Percentiles rank a stretch among this genome's conserved stretches.
phyloP scores from a whole-genome alignment of 345 rosid species.

The Gossypium thurberi region DNA sequence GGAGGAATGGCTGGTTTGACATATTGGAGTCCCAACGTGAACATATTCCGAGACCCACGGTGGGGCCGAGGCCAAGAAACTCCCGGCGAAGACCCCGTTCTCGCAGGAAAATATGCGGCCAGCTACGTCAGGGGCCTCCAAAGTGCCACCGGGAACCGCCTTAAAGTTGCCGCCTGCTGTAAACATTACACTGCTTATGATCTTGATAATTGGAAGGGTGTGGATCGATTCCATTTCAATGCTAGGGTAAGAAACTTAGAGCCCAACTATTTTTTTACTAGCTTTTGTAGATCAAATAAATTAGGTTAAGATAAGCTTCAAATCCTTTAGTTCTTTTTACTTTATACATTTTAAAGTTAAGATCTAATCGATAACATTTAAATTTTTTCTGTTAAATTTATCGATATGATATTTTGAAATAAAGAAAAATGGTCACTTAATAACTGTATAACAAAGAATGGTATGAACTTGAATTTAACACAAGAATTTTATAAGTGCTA shows the following conservation, averaged over 20 bases:
- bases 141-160: conserved; percentile 41
- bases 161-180: conserved; percentile 96
- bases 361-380: too few relatives aligned
- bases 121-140: conserved; percentile 80
- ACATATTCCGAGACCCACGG: conserved; percentile 75
- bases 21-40: conserved; percentile 79
- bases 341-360: too few relatives aligned
- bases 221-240: conserved; percentile 81
- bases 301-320: too few relatives aligned
- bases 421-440: too few relatives aligned
- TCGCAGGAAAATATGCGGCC: conserved; percentile 67
- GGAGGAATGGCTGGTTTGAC: conserved; percentile 71
- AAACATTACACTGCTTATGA: conserved; percentile 97
- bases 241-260: conserved; percentile 47
- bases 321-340: too few relatives aligned
- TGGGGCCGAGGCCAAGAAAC: conserved; percentile 95
- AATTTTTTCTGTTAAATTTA: too few relatives aligned
- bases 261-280: too few relatives aligned
- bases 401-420: too few relatives aligned
- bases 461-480: too few relatives aligned
- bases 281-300: too few relatives aligned
- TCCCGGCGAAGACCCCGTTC: conserved; percentile 84
- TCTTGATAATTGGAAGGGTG: conserved; percentile 90
- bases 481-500: too few relatives aligned
- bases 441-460: too few relatives aligned